Evolutionary conservation across 345 rosid species (phyloP), one percentile per base, ranked within the genome.

Genomic region (Anastatica hierochuntica): DNA sequence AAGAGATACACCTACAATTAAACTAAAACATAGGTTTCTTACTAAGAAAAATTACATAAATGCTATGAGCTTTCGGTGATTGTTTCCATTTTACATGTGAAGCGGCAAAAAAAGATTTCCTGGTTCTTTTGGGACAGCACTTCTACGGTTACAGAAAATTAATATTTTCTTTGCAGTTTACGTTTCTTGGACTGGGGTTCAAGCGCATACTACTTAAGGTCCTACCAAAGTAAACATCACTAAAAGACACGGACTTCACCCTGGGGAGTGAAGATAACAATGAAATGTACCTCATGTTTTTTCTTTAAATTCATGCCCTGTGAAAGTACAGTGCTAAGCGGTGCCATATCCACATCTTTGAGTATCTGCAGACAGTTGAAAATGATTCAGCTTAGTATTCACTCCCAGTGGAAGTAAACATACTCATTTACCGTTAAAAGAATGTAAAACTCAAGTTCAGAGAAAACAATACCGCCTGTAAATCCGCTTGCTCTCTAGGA

Each of bases 271-370:
- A 63, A 24, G 2, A 36, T 24, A 27, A 27, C 19, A 14, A 60
- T n/a, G 38, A 20, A 14, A 58, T n/a, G 49, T 56, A 90, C 95
- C 75, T 90, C 98, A 53, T 90, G 98, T 50, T 76, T 80, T 66
- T 90, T 86, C 89, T 90, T 86, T 49, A 64, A 18, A 75, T 77
- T 90, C 98, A 90, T 84, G 54, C 96, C 98, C 74, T 82, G 98
- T 9, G 81, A 56, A 60, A 87, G 89, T 43, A 87, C 95, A n/a
- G 72, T 74, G 58, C 64, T 65, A 47, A 84, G 74, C 7, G 87
- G 64, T 23, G 64, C 67, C 56, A 68, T 47, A 26, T 67, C 68
- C 47, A 79, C 65, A 44, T 76, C 79, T 2, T 77, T 75, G 7
- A 77, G 74, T 39, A 74, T 63, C 96, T 86, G 72, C 63, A 72